These are phyloP conservation scores for Saitozyma podzolica DNA, from an alignment of 768 basidiomycete species.

Conservation along the genomic window DNA sequence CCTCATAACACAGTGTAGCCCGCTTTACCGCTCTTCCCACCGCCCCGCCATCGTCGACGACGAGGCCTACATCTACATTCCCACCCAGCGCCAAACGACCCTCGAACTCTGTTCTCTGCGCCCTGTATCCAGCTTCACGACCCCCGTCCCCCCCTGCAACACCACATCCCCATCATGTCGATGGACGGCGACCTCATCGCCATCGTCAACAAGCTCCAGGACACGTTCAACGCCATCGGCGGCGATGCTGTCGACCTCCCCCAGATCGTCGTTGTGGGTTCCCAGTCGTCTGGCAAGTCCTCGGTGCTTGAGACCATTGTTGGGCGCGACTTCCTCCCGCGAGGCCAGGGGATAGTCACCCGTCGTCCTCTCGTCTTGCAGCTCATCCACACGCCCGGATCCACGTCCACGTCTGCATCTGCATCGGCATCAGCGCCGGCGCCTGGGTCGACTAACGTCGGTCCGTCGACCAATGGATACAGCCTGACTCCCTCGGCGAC, in stretches of 20 bases:
- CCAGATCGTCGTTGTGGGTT: conserved; percentile 67
- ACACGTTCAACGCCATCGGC: conserved; percentile 54
- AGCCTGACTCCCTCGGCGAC: conserved; percentile 3
- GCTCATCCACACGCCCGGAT: conserved; percentile 81
- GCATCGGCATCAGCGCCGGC: not conserved
- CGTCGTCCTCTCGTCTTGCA: conserved; percentile 92
- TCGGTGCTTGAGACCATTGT: conserved; percentile 85
- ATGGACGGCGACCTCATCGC: conserved; percentile 96
- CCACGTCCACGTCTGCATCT: not conserved
- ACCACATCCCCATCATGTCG: conserved; percentile 43
- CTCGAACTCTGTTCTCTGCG: no score
- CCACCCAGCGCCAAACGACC: no score
- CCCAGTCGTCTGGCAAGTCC: conserved; percentile 94
- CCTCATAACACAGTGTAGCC: no score
- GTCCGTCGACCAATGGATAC: conserved; percentile 1
- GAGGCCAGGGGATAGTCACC: conserved; percentile 90
- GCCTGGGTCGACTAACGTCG: conserved; percentile 31
- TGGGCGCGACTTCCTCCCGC: conserved; percentile 63
- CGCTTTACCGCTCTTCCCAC: no score
- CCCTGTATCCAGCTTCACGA: no score
- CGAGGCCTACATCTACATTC: no score
- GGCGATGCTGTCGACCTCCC: conserved; percentile 56
- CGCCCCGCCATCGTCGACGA: no score
- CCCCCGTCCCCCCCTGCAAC: no score
- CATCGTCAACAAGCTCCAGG: conserved; percentile 88